Evolutionary conservation across 305 asterid genomes (phyloP), one percentile per base, ranked within the genome.

Genomic region (Fraxinus platypoda): DNA sequence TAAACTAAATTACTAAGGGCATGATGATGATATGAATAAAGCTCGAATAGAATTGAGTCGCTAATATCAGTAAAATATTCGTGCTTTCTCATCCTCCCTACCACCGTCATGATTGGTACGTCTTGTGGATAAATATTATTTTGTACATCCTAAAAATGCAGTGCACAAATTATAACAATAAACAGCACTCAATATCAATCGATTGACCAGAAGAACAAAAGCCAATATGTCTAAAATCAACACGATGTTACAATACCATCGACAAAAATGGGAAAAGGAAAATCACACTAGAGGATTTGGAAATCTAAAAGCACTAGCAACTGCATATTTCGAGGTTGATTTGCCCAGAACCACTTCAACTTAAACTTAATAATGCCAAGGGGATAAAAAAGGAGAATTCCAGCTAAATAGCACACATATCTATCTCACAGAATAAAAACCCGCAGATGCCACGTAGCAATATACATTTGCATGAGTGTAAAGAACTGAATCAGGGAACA

Each of bases 401-500:
- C 79, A 76, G 21, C 66, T 12, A 21, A 41, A 76, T 26, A 25
- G 59, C 66, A 76, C 79, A 43, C 66, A 46, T 41, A 43, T 41
- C 66, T 38, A 41, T 75, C 23, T 41, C n/a, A 15, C 66, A 43
- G 31, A 52, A 75, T 26, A 8, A 75, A 75, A 43, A 41, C 23
- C 79, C 0, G n/a, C 35, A 75, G 35, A 75, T 75, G 23, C 21
- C 79, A 25, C 15, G 26, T 75, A 41, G 66, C 78, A 75, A 43
- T 75, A 76, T 76, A 76, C 79, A 76, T 76, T 76, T 76, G 79
- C 34, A 43, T 0, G 12, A 38, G 21, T 28, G 26, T 31, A 19
- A 75, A 15, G 68, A 76, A 46, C n/a, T 30, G 34, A 76, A 46
- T 76, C 66, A 76, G 79, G 79, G 68, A n/a, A 46, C 66, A 49